These are phyloP conservation scores for Aureobasidium melanogenum DNA, from an alignment of 2,329 filamentous ascomycete species.

Conservation along the genomic window DNA sequence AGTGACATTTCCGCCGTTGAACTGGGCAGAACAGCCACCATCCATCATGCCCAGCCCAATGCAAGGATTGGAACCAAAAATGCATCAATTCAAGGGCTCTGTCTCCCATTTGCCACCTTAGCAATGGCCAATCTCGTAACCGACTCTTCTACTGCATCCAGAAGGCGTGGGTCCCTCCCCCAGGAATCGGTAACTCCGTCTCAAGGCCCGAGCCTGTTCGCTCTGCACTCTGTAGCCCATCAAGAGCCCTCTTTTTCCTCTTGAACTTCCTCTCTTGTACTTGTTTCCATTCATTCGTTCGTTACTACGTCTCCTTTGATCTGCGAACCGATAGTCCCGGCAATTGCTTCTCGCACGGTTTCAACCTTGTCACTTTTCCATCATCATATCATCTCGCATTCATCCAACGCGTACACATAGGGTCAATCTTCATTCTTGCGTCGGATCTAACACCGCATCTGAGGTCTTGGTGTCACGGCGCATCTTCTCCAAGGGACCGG, in stretches of 20 bases:
- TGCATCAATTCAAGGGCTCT: conserved; percentile 2
- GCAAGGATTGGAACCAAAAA: conserved; percentile 12
- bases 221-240: conserved; percentile 3
- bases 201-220: conserved; percentile 11
- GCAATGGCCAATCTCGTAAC: conserved; percentile 10
- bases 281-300: conserved; percentile 4
- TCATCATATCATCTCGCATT: conserved; percentile 2
- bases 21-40: conserved; percentile 12
- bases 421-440: not conserved
- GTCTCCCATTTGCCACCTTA: conserved; percentile 4
- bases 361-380: not conserved
- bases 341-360: not conserved
- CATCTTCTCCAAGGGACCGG: not conserved
- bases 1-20: conserved; percentile 12
- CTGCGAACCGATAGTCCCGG: conserved; percentile 1
- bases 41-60: conserved; percentile 11
- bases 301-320: not conserved
- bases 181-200: conserved; percentile 11
- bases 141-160: conserved; percentile 12
- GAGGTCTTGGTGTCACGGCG: conserved; percentile 5
- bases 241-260: conserved; percentile 6
- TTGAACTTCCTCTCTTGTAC: conserved; percentile 2
- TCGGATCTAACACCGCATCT: not conserved
- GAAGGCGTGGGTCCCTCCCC: conserved; percentile 8
- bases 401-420: not conserved